Evolutionary conservation across 805 yeast genomes (phyloP), one percentile per base, ranked within the genome.

Genomic region (Wickerhamiella musiphila): DNA sequence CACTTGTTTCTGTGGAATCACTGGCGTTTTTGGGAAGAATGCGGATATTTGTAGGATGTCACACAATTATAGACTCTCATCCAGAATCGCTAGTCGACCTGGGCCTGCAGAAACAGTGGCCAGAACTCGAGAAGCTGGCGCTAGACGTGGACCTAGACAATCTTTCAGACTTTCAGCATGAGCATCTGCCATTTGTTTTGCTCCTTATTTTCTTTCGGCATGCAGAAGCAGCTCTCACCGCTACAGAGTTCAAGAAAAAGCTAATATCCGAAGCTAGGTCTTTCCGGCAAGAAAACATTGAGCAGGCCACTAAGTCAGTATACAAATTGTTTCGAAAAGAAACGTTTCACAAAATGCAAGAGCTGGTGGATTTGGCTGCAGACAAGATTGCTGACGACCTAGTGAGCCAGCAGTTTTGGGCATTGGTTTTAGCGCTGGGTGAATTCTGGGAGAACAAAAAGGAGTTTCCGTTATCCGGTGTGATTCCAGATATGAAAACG

Each of bases 401-500:
- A n/a, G 22, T 19, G 1, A 22, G 19, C 2, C 14, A 13, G 12
- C 26, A 18, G 10, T 78, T 78, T 45, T 82, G 93, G 93, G 48
- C 66, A 2, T 60, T 69, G 13, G 60, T 66, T 0, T 54, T 51
- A 25, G 77, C 83, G 0, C 55, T 81, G 31, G 55, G 61, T 26
- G 37, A 41, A 6, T 82, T 71, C 49, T 60, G 70, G 0, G 39
- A 31, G 0, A 26, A 28, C 1, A 36, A 39, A 12, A 23, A 47
- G 3, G 54, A 58, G 1, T 48, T 55, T 4, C 56, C 79, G n/a
- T 52, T 81, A 2, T 61, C 74, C 3, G 94, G 93, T 0, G 64
- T 57, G 1, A 48, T 84, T 5, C 93, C 94, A 0, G 96, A 84
- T 49, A 86, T 86, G 94, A 76, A 78, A 14, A 68, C 93, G 0